Evolutionary conservation across 257 asterid species (phyloP).

Genomic region (Marsdenia floribunda): DNA sequence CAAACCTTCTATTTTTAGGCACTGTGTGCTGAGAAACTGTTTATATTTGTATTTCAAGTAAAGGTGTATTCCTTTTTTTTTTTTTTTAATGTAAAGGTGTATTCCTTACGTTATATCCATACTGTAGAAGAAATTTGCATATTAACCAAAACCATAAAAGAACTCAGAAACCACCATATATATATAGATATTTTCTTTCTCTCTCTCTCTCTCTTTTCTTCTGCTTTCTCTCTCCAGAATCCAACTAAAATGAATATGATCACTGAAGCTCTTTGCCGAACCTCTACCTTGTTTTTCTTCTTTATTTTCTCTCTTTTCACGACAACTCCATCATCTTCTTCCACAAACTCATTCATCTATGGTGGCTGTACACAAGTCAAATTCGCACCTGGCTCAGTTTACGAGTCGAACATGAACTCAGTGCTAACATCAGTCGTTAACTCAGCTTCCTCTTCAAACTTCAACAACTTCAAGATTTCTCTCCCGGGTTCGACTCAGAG

Average conservation of each 20-base stretch:
- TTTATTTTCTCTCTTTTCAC: conserved; percentile 10
- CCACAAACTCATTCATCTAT: conserved; percentile 39
- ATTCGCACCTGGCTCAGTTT: conserved; percentile 43
- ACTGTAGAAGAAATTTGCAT: no score
- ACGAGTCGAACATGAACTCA: conserved; percentile 66
- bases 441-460: conserved; percentile 50
- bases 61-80: no score
- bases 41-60: no score
- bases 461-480: conserved; percentile 69
- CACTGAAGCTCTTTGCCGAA: conserved; percentile 12
- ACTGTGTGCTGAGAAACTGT: no score
- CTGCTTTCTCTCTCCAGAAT: not conserved
- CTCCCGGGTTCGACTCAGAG: conserved; percentile 45
- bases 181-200: not conserved
- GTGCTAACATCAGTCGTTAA: conserved; percentile 56
- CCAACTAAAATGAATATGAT: conserved; percentile 24
- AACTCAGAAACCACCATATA: not conserved
- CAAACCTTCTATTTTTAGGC: no score
- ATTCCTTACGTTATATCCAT: no score
- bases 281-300: conserved; percentile 14
- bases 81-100: no score
- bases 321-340: conserved; percentile 18
- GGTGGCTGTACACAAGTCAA: conserved; percentile 69
- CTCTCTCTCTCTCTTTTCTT: not conserved
- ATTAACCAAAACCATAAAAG: not conserved